phyloP scores from a whole-genome alignment of 352 stramenopile genomes.

The Phytophthora pseudosyringae region DNA sequence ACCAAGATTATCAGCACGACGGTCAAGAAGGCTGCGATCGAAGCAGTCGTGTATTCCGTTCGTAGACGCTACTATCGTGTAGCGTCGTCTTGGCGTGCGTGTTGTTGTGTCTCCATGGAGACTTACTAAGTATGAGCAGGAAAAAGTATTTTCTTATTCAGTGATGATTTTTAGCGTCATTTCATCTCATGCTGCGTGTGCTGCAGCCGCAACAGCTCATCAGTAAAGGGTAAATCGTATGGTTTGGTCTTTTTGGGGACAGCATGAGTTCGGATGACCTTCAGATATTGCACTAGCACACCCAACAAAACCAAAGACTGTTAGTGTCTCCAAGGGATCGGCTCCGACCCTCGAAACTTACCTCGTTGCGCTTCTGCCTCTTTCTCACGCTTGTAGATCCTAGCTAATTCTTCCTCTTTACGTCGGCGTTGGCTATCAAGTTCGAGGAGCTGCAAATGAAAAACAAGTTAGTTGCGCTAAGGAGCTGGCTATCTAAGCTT shows the following conservation, averaged over 20 bases:
- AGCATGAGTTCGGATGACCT: conserved; percentile 12
- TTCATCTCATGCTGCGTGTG: conserved; percentile 3
- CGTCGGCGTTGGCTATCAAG: conserved; percentile 15
- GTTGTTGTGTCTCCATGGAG: conserved; percentile 12
- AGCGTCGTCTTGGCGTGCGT: conserved; percentile 17
- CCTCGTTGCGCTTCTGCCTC: conserved; percentile 10
- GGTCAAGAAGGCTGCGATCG: conserved; percentile 18
- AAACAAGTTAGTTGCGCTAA: not conserved
- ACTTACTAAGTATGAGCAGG: conserved; percentile 25
- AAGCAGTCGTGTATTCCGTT: conserved; percentile 20
- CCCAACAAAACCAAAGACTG: not conserved
- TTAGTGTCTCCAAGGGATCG: not conserved
- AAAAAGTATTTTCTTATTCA: conserved; percentile 20
- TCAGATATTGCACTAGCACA: conserved; percentile 9
- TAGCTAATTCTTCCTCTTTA: conserved; percentile 29
- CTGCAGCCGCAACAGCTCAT: conserved; percentile 11
- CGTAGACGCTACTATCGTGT: conserved; percentile 22
- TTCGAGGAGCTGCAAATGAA: conserved; percentile 14
- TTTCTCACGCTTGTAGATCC: conserved; percentile 28
- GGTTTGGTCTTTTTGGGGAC: conserved; percentile 9
- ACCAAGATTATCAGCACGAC: conserved; percentile 16
- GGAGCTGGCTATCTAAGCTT: not conserved
- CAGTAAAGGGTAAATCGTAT: conserved; percentile 15
- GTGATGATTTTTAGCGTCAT: not conserved
- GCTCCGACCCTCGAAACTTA: not conserved